These are phyloP conservation scores for Sungouiella blattae DNA, from an alignment of 805 yeast species.

Conservation along the genomic window DNA sequence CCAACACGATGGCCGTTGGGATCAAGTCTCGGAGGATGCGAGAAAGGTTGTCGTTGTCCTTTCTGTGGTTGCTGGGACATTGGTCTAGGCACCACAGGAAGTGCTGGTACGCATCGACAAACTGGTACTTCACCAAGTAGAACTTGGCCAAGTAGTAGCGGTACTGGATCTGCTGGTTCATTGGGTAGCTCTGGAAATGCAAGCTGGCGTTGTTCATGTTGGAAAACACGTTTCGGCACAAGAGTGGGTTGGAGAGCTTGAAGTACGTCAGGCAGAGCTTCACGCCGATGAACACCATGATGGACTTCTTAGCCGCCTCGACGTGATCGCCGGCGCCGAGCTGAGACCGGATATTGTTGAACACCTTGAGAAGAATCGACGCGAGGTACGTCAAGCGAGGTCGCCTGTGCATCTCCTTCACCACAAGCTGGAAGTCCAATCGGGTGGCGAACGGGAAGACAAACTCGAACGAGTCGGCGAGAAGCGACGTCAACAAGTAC, in stretches of 20 bases:
- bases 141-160: slow-evolving; percentile 53
- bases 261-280: slow-evolving; percentile 56
- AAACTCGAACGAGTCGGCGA: slow-evolving; percentile 32
- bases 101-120: slow-evolving; percentile 46
- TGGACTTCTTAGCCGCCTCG: slow-evolving; percentile 41
- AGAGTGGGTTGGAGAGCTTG: slow-evolving; percentile 49
- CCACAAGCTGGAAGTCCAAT: slow-evolving; percentile 38
- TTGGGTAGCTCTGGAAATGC: slow-evolving; percentile 37
- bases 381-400: slow-evolving; percentile 52
- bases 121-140: slow-evolving; percentile 50
- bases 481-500: slow-evolving; percentile 31
- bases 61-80: slow-evolving; percentile 22
- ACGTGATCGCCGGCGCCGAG: slow-evolving; percentile 35
- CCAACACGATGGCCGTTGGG: slow-evolving; percentile 53
- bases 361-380: slow-evolving; percentile 51
- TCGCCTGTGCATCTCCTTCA: slow-evolving; percentile 36
- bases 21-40: slow-evolving; percentile 46
- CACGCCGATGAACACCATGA: slow-evolving; percentile 52
- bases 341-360: slow-evolving; percentile 57
- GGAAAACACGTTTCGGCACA: slow-evolving; percentile 60
- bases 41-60: slow-evolving; percentile 33
- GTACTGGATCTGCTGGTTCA: slow-evolving; percentile 47
- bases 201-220: slow-evolving; percentile 54
- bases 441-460: slow-evolving; percentile 44
- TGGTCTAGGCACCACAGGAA: slow-evolving; percentile 51